Conservation (phyloP, 495 filamentous ascomycete species). For the Clavariopsis aquatica region DNA sequence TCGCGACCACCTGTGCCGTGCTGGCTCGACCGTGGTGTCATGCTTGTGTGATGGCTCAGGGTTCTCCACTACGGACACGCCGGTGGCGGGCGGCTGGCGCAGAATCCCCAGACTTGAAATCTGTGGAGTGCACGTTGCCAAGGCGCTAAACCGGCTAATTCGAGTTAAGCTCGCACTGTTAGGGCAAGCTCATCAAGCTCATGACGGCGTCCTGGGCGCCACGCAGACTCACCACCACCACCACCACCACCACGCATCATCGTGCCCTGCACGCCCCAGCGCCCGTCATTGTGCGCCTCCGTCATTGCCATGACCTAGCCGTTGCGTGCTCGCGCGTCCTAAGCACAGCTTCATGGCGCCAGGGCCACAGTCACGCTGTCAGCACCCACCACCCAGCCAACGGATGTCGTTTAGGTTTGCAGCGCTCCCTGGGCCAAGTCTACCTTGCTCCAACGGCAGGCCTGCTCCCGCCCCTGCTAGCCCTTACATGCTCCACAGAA, state of each 20-base stretch:
- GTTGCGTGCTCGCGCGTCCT: not conserved
- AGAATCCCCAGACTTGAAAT: not conserved
- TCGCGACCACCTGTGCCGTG: not conserved
- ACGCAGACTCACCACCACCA: not conserved
- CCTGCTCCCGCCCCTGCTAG: slow-evolving; percentile 1
- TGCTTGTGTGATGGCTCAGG: not conserved
- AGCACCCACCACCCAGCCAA: not conserved
- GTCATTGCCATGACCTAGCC: no score
- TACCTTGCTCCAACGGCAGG: not conserved
- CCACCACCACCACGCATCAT: not conserved
- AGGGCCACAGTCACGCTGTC: not conserved
- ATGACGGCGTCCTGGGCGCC: not conserved
- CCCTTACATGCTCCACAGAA: slow-evolving; percentile 6
- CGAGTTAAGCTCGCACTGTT: not conserved
- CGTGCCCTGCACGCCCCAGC: not conserved
- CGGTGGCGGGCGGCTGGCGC: not conserved
- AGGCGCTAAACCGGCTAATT: not conserved
- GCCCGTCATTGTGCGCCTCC: no score
- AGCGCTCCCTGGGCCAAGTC: not conserved
- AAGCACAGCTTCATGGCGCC: not conserved
- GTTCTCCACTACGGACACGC: not conserved
- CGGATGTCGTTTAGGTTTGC: not conserved
- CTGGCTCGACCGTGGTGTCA: not conserved
- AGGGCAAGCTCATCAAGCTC: not conserved
- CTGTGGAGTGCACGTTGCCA: not conserved